phyloP scores from a whole-genome alignment of 441 rosid genomes.

The Populus trichocarpa region DNA sequence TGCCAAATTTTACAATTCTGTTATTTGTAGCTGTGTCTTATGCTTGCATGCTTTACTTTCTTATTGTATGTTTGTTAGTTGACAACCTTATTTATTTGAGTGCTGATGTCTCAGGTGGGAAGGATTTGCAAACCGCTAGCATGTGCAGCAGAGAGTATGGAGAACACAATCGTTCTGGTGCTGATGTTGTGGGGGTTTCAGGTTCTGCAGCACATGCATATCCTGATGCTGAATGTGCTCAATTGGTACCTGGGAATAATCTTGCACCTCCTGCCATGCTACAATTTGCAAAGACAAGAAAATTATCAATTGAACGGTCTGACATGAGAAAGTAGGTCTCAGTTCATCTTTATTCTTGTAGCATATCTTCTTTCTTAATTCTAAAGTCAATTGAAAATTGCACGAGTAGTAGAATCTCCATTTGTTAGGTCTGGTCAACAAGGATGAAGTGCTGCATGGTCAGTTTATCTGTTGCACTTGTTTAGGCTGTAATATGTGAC shows the following conservation, averaged over 20 bases:
- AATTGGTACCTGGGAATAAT: slow-evolving; percentile 61
- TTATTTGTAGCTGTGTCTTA: background rate
- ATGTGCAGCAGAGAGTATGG: slow-evolving; percentile 37
- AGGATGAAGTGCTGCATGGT: slow-evolving; percentile 1
- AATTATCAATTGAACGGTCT: slow-evolving; percentile 81
- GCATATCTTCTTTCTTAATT: background rate
- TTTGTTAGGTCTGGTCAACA: background rate
- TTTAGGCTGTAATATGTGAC: background rate
- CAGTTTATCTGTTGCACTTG: background rate
- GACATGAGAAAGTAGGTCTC: slow-evolving; percentile 79
- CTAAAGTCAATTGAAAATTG: background rate
- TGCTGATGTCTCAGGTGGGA: slow-evolving; percentile 42
- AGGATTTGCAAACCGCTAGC: slow-evolving; percentile 29
- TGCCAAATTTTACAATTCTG: background rate
- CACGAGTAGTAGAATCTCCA: background rate
- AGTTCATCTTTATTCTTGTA: slow-evolving; percentile 5
- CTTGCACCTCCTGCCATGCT: slow-evolving; percentile 64
- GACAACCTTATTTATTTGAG: background rate
- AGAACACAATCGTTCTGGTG: slow-evolving; percentile 33
- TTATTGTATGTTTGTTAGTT: background rate
- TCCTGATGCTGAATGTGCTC: slow-evolving; percentile 68
- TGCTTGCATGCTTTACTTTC: background rate
- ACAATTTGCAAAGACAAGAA: slow-evolving; percentile 93
- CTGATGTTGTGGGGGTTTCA: slow-evolving; percentile 41
- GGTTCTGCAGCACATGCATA: slow-evolving; percentile 47